A percentile compares a stretch with the other conserved stretches of the same genome.
phyloP scores from a whole-genome alignment of 768 basidiomycete genomes.

The Mycena epipterygia region DNA sequence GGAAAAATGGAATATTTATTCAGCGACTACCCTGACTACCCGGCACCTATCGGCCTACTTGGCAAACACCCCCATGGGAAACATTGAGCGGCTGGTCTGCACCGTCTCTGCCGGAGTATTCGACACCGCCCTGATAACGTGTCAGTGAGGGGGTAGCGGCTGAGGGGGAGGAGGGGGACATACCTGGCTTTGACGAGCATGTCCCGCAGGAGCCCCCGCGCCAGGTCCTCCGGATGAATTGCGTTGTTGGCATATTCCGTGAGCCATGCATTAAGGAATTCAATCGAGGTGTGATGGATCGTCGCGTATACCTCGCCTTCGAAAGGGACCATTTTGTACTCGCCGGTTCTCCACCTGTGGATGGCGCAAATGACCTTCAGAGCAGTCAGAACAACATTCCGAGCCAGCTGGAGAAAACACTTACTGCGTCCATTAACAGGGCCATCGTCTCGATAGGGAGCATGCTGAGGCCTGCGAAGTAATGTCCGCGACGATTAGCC shows the following conservation, averaged over 20 bases:
- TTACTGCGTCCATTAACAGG: neutral
- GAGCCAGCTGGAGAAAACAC: neutral
- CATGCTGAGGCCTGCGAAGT: neutral
- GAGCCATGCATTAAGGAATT: neutral
- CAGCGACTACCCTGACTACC: too few species aligned
- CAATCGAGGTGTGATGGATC: neutral
- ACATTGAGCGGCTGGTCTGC: neutral
- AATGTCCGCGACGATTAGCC: neutral
- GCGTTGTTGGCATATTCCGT: neutral
- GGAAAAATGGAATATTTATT: neutral
- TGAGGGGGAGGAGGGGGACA: neutral
- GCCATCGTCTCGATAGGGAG: neutral
- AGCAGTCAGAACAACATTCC: neutral
- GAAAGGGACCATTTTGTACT: neutral
- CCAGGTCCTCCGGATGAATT: neutral
- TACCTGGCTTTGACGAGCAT: conserved; percentile 17
- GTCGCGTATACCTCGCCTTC: neutral
- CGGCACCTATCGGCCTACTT: neutral
- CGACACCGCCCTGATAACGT: neutral
- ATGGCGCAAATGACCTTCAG: conserved; percentile 6
- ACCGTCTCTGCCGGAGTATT: neutral
- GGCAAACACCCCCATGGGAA: neutral
- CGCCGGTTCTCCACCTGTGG: conserved; percentile 9
- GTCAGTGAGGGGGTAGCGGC: neutral
- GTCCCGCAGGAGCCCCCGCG: neutral